These are phyloP conservation scores for Pseudovirgaria hyperparasitica DNA, from an alignment of 2,329 filamentous ascomycete species.

Conservation along the genomic window DNA sequence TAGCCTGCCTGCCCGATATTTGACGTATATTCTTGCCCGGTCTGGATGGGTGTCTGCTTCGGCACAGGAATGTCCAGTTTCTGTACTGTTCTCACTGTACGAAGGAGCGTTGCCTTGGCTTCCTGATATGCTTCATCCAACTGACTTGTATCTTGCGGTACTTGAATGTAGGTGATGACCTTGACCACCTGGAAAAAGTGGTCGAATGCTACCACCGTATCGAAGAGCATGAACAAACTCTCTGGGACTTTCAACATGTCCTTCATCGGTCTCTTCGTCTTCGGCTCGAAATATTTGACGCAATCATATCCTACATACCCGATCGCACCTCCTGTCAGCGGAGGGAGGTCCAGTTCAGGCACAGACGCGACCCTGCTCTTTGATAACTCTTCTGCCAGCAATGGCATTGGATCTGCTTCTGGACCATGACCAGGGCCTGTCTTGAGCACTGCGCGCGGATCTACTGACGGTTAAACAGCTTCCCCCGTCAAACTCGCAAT, in stretches of 20 bases:
- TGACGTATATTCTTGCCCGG: conserved; percentile 69
- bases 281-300: conserved; percentile 94
- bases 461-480: conserved; percentile 18
- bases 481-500: neutral
- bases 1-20: conserved; percentile 87
- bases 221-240: conserved; percentile 92
- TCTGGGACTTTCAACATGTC: conserved; percentile 84
- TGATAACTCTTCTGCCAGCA: conserved; percentile 68
- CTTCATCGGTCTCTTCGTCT: conserved; percentile 78
- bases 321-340: conserved; percentile 81
- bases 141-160: conserved; percentile 40
- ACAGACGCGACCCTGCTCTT: conserved; percentile 70
- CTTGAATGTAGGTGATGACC: conserved; percentile 78
- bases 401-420: conserved; percentile 70
- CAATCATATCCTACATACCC: conserved; percentile 94
- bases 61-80: conserved; percentile 66
- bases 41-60: conserved; percentile 57
- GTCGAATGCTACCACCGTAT: conserved; percentile 89
- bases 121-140: conserved; percentile 59
- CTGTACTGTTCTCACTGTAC: conserved; percentile 59
- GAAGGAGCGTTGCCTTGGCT: conserved; percentile 50
- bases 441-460: conserved; percentile 64
- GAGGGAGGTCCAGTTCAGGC: conserved; percentile 70
- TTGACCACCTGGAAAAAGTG: conserved; percentile 89
- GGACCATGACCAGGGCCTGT: conserved; percentile 81